Evolutionary conservation across 352 stramenopile species (phyloP), one percentile per base, ranked within the genome.

Genomic region (Phytophthora pinifolia): DNA sequence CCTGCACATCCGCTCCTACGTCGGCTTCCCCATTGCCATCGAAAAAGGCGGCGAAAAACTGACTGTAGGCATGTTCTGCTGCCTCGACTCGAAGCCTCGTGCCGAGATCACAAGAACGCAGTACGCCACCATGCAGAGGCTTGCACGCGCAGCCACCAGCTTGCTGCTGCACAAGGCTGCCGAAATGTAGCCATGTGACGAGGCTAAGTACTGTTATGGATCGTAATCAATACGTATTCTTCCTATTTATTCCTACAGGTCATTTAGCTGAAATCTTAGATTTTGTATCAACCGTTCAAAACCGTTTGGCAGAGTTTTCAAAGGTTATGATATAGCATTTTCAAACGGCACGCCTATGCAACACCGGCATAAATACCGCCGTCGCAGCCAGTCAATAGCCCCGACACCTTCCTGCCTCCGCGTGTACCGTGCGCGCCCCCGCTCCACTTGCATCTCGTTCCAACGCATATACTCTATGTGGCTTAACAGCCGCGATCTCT

Each of bases 1-100:
- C 4, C 53, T 82, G 5, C 58, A 52, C 8, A 53, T 74, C 34
- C 70, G 69, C 12, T 88, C 80, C 51, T 88, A 85, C 59, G 72
- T 76, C 27, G 78, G 78, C 17, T 81, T 86, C 54, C 74, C 77
- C 3, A 14, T 4, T 41, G 35, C 27, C 18, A 22, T 27, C 20
- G 36, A 37, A 2, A n/a, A 37, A 37, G 39, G 8, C 6, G 49
- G 33, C 5, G 37, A 47, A 20, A 36, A 54, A 18, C 35, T 50
- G 20, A 54, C 37, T 0, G 44, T 70, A n/a, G 65, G 51, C 2
- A 62, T 55, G 44, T 41, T 74, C 2, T 74, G 65, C 52, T 71
- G 62, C 15, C 44, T 74, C 31, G 61, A 71, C 31, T 46, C 49
- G 2, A 43, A 54, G 14, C 35, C 56, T 15, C 62, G 46, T 20